phyloP scores from a whole-genome alignment of 192 early-diverging fungal species.

The Coemansia sp. region DNA sequence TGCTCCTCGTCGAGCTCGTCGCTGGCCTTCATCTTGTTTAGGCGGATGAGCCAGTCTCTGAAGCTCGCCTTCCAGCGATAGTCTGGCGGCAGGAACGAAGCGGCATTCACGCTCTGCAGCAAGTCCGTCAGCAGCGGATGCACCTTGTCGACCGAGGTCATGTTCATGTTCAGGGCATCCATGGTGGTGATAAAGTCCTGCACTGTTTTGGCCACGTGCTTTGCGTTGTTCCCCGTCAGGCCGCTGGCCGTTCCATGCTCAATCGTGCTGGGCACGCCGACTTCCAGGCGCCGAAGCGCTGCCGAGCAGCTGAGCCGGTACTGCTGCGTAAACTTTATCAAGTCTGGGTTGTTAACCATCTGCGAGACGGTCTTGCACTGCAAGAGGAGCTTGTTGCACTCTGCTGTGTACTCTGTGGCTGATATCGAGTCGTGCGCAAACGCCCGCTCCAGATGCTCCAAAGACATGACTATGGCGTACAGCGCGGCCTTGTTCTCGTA shows the following conservation, averaged over 20 bases:
- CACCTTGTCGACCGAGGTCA: slow-evolving; percentile 86
- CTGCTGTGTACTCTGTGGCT: slow-evolving; percentile 87
- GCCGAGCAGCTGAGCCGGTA: slow-evolving; percentile 80
- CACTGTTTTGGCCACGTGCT: slow-evolving; percentile 79
- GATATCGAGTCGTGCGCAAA: slow-evolving; percentile 89
- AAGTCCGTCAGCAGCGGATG: slow-evolving; percentile 88
- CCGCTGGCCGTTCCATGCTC: slow-evolving; percentile 71
- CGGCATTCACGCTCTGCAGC: slow-evolving; percentile 86
- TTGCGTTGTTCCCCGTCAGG: slow-evolving; percentile 64
- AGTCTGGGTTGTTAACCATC: slow-evolving; percentile 52
- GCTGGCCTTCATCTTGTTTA: slow-evolving; percentile 94
- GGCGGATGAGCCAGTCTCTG: slow-evolving; percentile 84
- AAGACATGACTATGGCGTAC: slow-evolving; percentile 88
- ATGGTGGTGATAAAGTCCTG: slow-evolving; percentile 91
- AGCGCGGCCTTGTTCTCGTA: slow-evolving; percentile 94
- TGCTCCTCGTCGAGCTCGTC: slow-evolving; percentile 86
- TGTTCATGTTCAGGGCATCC: slow-evolving; percentile 85
- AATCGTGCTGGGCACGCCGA: slow-evolving; percentile 95
- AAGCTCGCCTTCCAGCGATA: slow-evolving; percentile 85
- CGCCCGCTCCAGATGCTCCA: slow-evolving; percentile 91
- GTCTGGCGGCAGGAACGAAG: slow-evolving; percentile 72
- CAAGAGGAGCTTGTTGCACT: slow-evolving; percentile 86
- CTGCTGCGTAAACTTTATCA: slow-evolving; percentile 52
- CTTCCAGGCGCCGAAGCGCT: slow-evolving; percentile 83
- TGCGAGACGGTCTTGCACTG: slow-evolving; percentile 84